Evolutionary conservation across 352 stramenopile genomes (phyloP).

Genomic region (Phytophthora cajani): DNA sequence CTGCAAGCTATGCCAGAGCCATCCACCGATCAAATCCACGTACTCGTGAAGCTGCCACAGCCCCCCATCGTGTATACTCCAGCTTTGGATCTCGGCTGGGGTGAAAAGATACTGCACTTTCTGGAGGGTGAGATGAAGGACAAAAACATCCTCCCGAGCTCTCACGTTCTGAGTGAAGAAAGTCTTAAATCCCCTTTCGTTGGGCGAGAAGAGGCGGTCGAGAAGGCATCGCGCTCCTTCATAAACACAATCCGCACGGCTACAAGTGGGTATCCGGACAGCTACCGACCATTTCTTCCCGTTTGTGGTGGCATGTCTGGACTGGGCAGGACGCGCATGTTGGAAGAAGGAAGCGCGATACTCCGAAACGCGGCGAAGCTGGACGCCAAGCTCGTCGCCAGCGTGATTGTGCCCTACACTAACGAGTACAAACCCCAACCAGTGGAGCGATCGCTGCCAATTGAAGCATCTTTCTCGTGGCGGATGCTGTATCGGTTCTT

Average conservation of each 20-base stretch:
- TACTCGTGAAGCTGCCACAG: background rate
- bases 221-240: background rate
- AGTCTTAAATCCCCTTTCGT: background rate
- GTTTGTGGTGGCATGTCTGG: background rate
- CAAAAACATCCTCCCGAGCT: background rate
- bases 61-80: background rate
- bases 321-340: background rate
- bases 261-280: background rate
- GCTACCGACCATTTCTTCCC: background rate
- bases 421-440: constrained; percentile 20
- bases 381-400: constrained; percentile 2
- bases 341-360: background rate
- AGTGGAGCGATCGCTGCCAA: constrained; percentile 33
- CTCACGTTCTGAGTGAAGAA: background rate
- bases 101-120: background rate
- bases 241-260: background rate
- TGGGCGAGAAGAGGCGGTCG: background rate
- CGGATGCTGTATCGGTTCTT: constrained; percentile 35
- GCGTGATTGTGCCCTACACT: constrained; percentile 30
- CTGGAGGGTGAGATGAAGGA: background rate
- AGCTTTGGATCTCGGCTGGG: background rate
- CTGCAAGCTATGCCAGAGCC: background rate
- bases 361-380: background rate
- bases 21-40: background rate
- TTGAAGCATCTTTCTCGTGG: constrained; percentile 40